Evolutionary conservation across 106 monocot species (phyloP).

Genomic region (Apostasia ramifera): DNA sequence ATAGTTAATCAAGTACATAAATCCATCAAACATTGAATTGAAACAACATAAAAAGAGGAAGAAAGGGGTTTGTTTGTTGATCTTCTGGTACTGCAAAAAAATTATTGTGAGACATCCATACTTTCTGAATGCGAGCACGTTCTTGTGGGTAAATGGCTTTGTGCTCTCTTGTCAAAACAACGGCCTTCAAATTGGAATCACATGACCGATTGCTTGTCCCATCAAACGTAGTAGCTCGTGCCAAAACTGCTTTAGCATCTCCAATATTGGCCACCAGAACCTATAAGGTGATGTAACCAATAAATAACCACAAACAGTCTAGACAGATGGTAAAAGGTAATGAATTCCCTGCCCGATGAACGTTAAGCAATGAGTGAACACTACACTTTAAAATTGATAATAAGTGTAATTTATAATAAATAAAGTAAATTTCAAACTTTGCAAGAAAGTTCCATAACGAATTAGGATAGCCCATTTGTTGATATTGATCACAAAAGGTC

Average conservation of each 20-base stretch:
- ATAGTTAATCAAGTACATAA: neutral
- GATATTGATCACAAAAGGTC: too few species aligned
- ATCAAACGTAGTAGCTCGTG: slow-evolving; percentile 36
- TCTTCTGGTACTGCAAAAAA: too few species aligned
- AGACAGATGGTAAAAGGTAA: too few species aligned
- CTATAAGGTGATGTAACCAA: slow-evolving; percentile 17
- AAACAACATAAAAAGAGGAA: neutral
- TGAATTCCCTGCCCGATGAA: too few species aligned
- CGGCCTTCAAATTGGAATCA: slow-evolving; percentile 50
- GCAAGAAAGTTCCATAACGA: too few species aligned
- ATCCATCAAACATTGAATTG: slow-evolving; percentile 3
- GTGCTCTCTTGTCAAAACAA: slow-evolving; percentile 91
- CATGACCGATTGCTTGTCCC: slow-evolving; percentile 8
- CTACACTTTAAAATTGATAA: too few species aligned
- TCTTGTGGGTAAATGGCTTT: slow-evolving; percentile 87
- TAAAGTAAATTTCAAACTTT: too few species aligned
- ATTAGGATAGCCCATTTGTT: too few species aligned
- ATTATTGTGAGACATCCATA: slow-evolving; percentile 6
- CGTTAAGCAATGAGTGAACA: too few species aligned
- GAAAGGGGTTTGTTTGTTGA: too few species aligned
- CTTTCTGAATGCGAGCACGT: slow-evolving; percentile 80
- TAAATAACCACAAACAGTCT: neutral
- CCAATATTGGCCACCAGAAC: slow-evolving; percentile 88
- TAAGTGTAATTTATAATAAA: too few species aligned
- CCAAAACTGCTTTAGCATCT: slow-evolving; percentile 85